phyloP scores from a whole-genome alignment of 1,139 yeast genomes.

The Pichia sp. region DNA sequence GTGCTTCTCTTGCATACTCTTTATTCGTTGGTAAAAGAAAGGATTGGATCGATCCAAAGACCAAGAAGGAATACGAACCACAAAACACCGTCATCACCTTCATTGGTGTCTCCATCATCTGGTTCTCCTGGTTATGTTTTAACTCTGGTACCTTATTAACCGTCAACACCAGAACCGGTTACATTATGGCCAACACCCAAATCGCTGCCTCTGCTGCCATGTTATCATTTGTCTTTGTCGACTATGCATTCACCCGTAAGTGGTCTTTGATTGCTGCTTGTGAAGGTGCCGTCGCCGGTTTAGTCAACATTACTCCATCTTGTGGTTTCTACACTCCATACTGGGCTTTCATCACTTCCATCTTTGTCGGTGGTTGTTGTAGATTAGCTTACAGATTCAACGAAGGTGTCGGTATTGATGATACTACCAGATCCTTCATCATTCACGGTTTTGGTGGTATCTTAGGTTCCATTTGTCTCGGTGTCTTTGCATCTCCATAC shows the following conservation, averaged over 20 bases:
- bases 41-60: slow-evolving; percentile 35
- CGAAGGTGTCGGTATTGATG: slow-evolving; percentile 46
- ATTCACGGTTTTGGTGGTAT: slow-evolving; percentile 52
- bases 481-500: slow-evolving; percentile 46
- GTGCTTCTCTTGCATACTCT: slow-evolving; percentile 43
- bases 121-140: slow-evolving; percentile 54
- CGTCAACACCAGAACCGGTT: slow-evolving; percentile 46
- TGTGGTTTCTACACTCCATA: slow-evolving; percentile 51
- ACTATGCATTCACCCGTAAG: slow-evolving; percentile 37
- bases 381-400: slow-evolving; percentile 39
- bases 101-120: slow-evolving; percentile 47
- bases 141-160: slow-evolving; percentile 48
- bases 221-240: slow-evolving; percentile 38
- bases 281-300: slow-evolving; percentile 48
- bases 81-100: slow-evolving; percentile 43
- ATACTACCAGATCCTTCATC: slow-evolving; percentile 45
- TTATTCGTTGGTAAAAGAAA: slow-evolving; percentile 41
- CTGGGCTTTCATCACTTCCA: slow-evolving; percentile 45
- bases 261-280: slow-evolving; percentile 47
- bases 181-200: slow-evolving; percentile 48
- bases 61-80: slow-evolving; percentile 35
- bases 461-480: slow-evolving; percentile 42
- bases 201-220: slow-evolving; percentile 46
- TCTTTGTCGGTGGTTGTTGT: slow-evolving; percentile 42
- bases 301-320: slow-evolving; percentile 51